Evolutionary conservation across 192 early-diverging fungal species (phyloP).

Genomic region (Coemansia sp.): DNA sequence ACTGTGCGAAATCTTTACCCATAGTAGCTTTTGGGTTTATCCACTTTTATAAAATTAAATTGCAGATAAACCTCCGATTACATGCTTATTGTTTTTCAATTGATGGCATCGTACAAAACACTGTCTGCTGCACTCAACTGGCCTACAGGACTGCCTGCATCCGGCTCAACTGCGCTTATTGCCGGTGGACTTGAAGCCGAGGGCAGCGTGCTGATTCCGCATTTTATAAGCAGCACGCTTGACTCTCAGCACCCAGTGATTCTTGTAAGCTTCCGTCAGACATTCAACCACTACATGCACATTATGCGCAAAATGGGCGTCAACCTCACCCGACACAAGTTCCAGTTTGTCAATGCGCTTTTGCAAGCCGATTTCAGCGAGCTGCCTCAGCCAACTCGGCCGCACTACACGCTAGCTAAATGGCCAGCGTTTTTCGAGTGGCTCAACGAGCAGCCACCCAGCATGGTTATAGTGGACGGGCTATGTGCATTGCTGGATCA

Average conservation of each 20-base stretch:
- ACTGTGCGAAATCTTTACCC: neutral
- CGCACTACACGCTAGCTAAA: conserved; percentile 20
- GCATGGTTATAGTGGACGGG: conserved; percentile 24
- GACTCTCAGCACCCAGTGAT: conserved; percentile 3
- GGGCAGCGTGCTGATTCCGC: conserved; percentile 19
- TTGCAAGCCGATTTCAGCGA: neutral
- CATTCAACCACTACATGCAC: conserved; percentile 46
- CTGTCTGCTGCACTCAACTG: conserved; percentile 37
- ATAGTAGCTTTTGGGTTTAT: no score
- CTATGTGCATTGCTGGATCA: conserved; percentile 33
- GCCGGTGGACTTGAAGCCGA: conserved; percentile 15
- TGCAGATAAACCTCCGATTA: neutral
- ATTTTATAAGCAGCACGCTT: conserved; percentile 14
- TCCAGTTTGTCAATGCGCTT: conserved; percentile 34
- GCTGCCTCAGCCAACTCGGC: conserved; percentile 21
- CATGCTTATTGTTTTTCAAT: neutral
- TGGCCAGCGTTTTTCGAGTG: conserved; percentile 31
- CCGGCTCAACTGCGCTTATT: conserved; percentile 21
- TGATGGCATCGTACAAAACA: conserved; percentile 36
- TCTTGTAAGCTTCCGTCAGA: conserved; percentile 32
- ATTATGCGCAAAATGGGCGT: conserved; percentile 50
- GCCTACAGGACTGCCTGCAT: conserved; percentile 21
- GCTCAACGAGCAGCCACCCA: conserved; percentile 8
- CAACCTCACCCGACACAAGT: conserved; percentile 7
- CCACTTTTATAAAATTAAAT: neutral